Evolutionary conservation across 371 early-diverging fungal genomes (phyloP).

Genomic region (Batrachochytrium dendrobatidis): DNA sequence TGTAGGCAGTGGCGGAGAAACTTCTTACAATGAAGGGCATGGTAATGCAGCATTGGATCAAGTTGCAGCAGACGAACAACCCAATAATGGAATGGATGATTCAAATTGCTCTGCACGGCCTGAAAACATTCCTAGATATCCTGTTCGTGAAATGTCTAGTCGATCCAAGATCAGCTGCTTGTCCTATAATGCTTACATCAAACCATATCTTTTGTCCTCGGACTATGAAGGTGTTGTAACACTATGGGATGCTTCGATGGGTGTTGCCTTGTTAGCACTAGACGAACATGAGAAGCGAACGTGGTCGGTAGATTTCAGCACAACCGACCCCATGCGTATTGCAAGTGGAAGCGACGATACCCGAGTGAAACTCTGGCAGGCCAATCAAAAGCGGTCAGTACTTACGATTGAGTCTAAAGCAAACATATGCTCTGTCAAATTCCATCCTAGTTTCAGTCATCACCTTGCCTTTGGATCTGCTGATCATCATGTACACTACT

Average conservation of each 20-base stretch:
- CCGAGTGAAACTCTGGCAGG: slow-evolving; percentile 85
- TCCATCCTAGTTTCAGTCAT: slow-evolving; percentile 66
- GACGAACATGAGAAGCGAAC: slow-evolving; percentile 83
- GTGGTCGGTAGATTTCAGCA: slow-evolving; percentile 84
- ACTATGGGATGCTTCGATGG: slow-evolving; percentile 73
- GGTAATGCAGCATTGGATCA: slow-evolving; percentile 2
- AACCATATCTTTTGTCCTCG: slow-evolving; percentile 69
- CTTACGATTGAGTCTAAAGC: slow-evolving; percentile 73
- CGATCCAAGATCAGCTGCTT: slow-evolving; percentile 67
- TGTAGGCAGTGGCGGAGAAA: background rate
- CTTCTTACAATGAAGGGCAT: slow-evolving; percentile 7
- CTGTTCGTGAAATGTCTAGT: slow-evolving; percentile 54
- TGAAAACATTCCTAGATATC: slow-evolving; percentile 46
- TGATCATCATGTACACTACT: slow-evolving; percentile 82
- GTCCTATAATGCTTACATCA: slow-evolving; percentile 79
- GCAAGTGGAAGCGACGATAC: slow-evolving; percentile 88
- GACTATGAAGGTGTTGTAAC: slow-evolving; percentile 86
- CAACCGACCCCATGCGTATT: slow-evolving; percentile 63
- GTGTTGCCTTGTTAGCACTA: slow-evolving; percentile 50
- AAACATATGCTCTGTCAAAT: slow-evolving; percentile 87
- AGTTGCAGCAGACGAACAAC: slow-evolving; percentile 9
- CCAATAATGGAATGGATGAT: background rate
- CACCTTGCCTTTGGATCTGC: slow-evolving; percentile 83
- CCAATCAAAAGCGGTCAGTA: slow-evolving; percentile 55
- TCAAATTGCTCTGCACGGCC: no score